Base-by-base conservation (phyloP, 805 yeast species). In the Ogataea salicorniae region DNA sequence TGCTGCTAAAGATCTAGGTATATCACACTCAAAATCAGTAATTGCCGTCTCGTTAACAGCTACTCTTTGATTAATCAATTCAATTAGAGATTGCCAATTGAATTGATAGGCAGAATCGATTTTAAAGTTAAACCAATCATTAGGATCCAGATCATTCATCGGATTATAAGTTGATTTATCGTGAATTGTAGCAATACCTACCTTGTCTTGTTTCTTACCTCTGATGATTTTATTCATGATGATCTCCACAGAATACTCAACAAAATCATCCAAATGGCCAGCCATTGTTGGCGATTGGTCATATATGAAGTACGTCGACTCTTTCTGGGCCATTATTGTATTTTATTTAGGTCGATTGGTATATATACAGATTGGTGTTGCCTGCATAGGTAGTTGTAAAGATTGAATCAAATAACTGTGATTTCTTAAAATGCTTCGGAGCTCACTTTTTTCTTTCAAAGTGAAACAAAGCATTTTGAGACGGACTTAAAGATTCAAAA, bases 271-370 rank as follows among this genome's bases (percentile, higher is more conserved):
- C 13, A 73, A 53, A 60, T 71, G 61, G 53, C 65, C 36, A 64
- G 73, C 60, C 80, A 73, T 58, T 53, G 74, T 52, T 58, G 69
- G 67, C 11, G 77, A 71, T 14, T 74, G 63, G 58, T 82, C 87
- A 15, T 79, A 69, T 9, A 80, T 67, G 52, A 75, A 79, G 20
- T 49, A 57, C 5, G 62, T 53, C 14, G 44, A 41, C 34, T 62
- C 63, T 36, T 57, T 59, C 14, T 57, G 60, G 35, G 58, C 53
- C 56, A 54, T 54, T 11, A 2, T n/a, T 39, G n/a, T 11, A 9
- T 37, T 15, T 20, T 16, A 20, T 23, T 18, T 20, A 9, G 3
- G 15, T 11, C 4, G 4, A 11, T 11, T 31, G 34, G 34, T 9
- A 11, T 31, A 31, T 20, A 20, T 20, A 20, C 20, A 3, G 4